These are phyloP conservation scores for Pachysandra terminalis DNA, from an alignment of 164 flowering plant genomes.

Conservation along the genomic window DNA sequence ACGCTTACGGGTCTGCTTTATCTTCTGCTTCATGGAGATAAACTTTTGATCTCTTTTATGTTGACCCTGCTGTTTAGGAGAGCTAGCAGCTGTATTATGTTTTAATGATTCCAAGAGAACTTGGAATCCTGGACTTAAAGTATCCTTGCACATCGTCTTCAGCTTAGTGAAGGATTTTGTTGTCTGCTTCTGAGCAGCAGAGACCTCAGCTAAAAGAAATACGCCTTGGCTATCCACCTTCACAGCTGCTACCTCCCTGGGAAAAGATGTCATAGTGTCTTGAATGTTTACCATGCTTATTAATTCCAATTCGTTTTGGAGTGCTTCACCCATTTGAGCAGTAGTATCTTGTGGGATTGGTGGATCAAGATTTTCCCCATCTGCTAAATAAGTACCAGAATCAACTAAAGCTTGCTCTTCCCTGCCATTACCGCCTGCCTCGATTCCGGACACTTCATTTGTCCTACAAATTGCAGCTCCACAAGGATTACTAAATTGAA, in stretches of 20 bases:
- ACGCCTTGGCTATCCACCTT: constrained; percentile 7
- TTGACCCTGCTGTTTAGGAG: constrained; percentile 17
- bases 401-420: constrained; percentile 7
- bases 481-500: constrained; percentile 3
- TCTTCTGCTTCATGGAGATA: constrained; percentile 25
- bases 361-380: not conserved
- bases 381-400: constrained; percentile 4
- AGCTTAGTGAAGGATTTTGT: constrained; percentile 10
- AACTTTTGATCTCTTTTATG: constrained; percentile 13
- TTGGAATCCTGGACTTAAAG: constrained; percentile 4
- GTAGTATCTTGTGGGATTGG: not conserved
- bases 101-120: constrained; percentile 14
- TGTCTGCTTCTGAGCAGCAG: constrained; percentile 10
- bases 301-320: not conserved
- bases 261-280: not conserved
- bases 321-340: constrained; percentile 1
- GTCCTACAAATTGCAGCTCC: constrained; percentile 1
- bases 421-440: not conserved
- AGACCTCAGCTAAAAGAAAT: constrained; percentile 12
- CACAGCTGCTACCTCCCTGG: constrained; percentile 9
- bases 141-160: constrained; percentile 10
- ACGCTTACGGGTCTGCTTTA: constrained; percentile 20
- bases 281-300: not conserved
- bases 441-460: constrained; percentile 2
- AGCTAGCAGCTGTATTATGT: constrained; percentile 13